Percentiles rank a stretch among this genome's conserved stretches.
phyloP scores from a whole-genome alignment of 208 protist species.

The Trypanosomatidae sp. region DNA sequence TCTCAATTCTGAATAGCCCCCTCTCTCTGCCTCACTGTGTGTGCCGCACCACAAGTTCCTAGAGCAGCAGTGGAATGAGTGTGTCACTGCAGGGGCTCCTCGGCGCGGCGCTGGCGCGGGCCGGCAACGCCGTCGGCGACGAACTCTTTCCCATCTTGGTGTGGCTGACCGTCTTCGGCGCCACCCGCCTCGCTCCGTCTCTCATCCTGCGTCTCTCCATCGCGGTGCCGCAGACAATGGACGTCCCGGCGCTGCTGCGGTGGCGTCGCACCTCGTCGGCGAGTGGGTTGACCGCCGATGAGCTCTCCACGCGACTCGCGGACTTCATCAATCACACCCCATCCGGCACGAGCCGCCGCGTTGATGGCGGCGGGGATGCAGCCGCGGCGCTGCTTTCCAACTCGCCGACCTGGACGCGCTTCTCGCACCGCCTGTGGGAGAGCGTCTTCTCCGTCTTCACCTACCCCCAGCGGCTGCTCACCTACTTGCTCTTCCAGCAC shows the following conservation, averaged over 20 bases:
- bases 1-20: too few species aligned
- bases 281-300: conserved; percentile 24
- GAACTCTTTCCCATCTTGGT: conserved; percentile 23
- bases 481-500: conserved; percentile 20
- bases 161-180: conserved; percentile 24
- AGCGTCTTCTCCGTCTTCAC: conserved; percentile 6
- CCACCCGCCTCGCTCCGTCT: conserved; percentile 17
- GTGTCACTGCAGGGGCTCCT: too few species aligned
- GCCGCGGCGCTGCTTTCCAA: background rate
- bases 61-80: too few species aligned
- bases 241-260: conserved; percentile 23
- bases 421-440: conserved; percentile 6
- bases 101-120: too few species aligned
- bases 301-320: conserved; percentile 7
- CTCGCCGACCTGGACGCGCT: conserved; percentile 4
- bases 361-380: background rate
- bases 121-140: conserved; percentile 12
- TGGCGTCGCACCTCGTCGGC: conserved; percentile 9
- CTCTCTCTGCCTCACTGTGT: too few species aligned
- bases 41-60: background rate
- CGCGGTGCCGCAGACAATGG: conserved; percentile 26
- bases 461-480: conserved; percentile 15
- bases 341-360: conserved; percentile 3
- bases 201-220: conserved; percentile 24
- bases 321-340: conserved; percentile 19